Evolutionary conservation across 2,329 filamentous ascomycete genomes (phyloP).

Genomic region (Penicillium digitatum): DNA sequence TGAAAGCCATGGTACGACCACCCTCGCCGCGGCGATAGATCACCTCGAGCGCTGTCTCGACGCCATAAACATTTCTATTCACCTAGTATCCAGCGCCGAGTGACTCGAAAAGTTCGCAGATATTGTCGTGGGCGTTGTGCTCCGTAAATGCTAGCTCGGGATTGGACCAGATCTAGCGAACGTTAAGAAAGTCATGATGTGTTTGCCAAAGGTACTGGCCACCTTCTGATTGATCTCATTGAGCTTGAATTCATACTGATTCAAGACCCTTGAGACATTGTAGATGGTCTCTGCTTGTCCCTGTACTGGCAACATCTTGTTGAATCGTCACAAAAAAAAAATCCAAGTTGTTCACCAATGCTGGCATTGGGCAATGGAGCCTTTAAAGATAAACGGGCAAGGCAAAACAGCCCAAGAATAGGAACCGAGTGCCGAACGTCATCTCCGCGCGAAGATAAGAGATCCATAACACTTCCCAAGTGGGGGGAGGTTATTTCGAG

Average conservation of each 20-base stretch:
- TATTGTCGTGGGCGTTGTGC: slow-evolving; percentile 15
- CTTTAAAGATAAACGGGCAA: neutral
- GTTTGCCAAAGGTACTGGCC: too few relatives aligned
- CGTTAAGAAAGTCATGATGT: neutral
- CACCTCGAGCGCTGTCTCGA: slow-evolving; percentile 13
- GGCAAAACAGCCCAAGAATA: neutral
- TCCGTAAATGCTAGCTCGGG: slow-evolving; percentile 18
- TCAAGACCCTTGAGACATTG: slow-evolving; percentile 6
- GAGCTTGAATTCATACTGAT: slow-evolving; percentile 19
- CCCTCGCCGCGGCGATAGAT: slow-evolving; percentile 29
- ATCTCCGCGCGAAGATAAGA: neutral
- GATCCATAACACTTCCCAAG: neutral
- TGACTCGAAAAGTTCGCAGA: slow-evolving; percentile 15
- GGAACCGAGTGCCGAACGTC: slow-evolving; percentile 6
- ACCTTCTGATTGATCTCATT: slow-evolving; percentile 23
- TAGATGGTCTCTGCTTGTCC: slow-evolving; percentile 8
- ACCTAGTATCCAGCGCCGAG: slow-evolving; percentile 11
- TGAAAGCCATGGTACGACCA: slow-evolving; percentile 23
- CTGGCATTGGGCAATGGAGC: neutral
- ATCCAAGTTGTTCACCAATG: neutral
- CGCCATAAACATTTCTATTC: slow-evolving; percentile 10
- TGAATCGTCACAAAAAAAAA: neutral
- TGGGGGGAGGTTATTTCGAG: neutral
- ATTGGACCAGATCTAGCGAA: slow-evolving; percentile 15
- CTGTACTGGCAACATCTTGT: slow-evolving; percentile 2